Evolutionary conservation across 495 filamentous ascomycete species (phyloP).

Genomic region (Friedmanniomyces simplex): DNA sequence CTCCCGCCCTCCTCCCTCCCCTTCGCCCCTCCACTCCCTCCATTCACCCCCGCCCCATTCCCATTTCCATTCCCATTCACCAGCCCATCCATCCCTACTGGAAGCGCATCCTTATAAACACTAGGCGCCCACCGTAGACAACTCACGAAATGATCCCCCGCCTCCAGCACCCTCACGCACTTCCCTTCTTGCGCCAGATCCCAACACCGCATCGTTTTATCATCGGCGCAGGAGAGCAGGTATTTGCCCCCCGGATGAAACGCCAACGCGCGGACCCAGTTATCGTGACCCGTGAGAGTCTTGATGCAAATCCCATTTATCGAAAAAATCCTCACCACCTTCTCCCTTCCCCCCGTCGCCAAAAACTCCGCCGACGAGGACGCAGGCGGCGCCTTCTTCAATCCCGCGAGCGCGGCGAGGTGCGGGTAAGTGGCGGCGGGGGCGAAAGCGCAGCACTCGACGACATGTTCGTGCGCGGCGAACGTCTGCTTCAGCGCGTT

Average conservation of each 20-base stretch:
- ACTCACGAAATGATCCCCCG: slow-evolving; percentile 77
- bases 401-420: slow-evolving; percentile 68
- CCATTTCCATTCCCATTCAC: slow-evolving; percentile 29
- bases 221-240: slow-evolving; percentile 72
- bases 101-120: slow-evolving; percentile 46
- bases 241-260: slow-evolving; percentile 96
- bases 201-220: slow-evolving; percentile 92
- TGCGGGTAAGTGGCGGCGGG: slow-evolving; percentile 67
- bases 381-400: slow-evolving; percentile 67
- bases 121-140: slow-evolving; percentile 89
- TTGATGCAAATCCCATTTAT: slow-evolving; percentile 75
- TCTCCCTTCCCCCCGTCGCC: slow-evolving; percentile 84
- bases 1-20: slow-evolving; percentile 36
- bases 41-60: slow-evolving; percentile 36
- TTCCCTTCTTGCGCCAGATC: slow-evolving; percentile 84
- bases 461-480: slow-evolving; percentile 78
- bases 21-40: slow-evolving; percentile 30
- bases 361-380: slow-evolving; percentile 77
- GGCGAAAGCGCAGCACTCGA: slow-evolving; percentile 84
- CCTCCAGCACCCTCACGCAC: slow-evolving; percentile 76
- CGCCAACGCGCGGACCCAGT: slow-evolving; percentile 80
- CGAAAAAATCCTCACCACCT: slow-evolving; percentile 87
- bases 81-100: slow-evolving; percentile 18
- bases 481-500: slow-evolving; percentile 70
- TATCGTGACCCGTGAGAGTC: slow-evolving; percentile 84